phyloP scores from a whole-genome alignment of 768 basidiomycete species.

The Lactifluus subvellereus region DNA sequence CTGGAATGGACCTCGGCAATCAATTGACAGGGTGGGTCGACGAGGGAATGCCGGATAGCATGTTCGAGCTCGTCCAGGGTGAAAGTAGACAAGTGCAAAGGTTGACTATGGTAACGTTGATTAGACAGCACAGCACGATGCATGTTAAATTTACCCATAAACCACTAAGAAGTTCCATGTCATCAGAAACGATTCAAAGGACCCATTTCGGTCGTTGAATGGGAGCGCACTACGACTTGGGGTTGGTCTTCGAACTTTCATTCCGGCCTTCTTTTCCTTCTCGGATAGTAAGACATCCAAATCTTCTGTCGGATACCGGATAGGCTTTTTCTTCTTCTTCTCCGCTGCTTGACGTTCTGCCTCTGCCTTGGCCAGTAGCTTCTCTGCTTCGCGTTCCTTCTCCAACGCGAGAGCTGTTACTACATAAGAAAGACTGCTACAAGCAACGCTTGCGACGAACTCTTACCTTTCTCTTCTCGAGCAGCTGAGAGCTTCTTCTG shows the following conservation, averaged over 20 bases:
- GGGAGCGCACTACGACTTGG: constrained; percentile 60
- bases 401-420: constrained; percentile 46
- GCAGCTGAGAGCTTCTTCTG: constrained; percentile 71
- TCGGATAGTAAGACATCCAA: constrained; percentile 75
- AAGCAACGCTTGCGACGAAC: not conserved
- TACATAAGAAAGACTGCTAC: constrained; percentile 26
- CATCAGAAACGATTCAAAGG: constrained; percentile 85
- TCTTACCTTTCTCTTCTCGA: constrained; percentile 70
- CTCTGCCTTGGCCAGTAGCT: constrained; percentile 61
- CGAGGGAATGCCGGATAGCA: constrained; percentile 68
- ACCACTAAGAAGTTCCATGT: constrained; percentile 92
- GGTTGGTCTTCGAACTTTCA: constrained; percentile 58
- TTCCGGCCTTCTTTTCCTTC: constrained; percentile 77
- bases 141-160: constrained; percentile 59
- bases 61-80: constrained; percentile 91
- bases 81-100: constrained; percentile 81
- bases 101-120: constrained; percentile 42
- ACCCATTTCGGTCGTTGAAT: constrained; percentile 54
- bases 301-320: constrained; percentile 92
- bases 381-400: constrained; percentile 61
- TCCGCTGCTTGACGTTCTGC: constrained; percentile 65
- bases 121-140: not conserved
- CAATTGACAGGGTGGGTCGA: constrained; percentile 66
- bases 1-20: constrained; percentile 86
- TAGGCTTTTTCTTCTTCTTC: constrained; percentile 83